A percentile compares a stretch with the other conserved stretches of the same genome.
Conservation (phyloP, 345 rosid species). For the Noccaea caerulescens region DNA sequence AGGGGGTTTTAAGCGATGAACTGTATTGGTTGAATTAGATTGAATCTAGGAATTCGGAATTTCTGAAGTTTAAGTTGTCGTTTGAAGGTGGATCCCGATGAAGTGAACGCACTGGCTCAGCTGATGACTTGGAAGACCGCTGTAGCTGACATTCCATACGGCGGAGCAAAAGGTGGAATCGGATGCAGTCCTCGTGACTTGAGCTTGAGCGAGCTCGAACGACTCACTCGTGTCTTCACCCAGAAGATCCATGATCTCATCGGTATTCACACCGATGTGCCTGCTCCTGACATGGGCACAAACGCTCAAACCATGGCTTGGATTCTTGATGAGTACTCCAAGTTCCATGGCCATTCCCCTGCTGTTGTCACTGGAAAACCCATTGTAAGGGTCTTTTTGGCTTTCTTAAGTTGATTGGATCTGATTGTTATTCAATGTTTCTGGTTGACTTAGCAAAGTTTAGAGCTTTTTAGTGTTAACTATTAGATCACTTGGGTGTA, state of each 20-base stretch:
- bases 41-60: constrained; percentile 14
- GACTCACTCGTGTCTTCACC: constrained; percentile 94
- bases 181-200: constrained; percentile 79
- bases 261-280: constrained; percentile 88
- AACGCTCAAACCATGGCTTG: constrained; percentile 98
- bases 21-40: background rate
- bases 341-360: constrained; percentile 95
- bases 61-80: background rate
- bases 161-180: constrained; percentile 97
- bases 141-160: constrained; percentile 93
- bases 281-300: constrained; percentile 98
- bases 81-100: constrained; percentile 90
- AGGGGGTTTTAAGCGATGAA: background rate
- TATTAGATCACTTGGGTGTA: constrained; percentile 37
- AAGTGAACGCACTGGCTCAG: constrained; percentile 96
- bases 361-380: constrained; percentile 97
- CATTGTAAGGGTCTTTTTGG: constrained; percentile 52
- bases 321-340: constrained; percentile 95
- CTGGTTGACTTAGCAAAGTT: constrained; percentile 22
- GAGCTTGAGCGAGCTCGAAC: constrained; percentile 74
- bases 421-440: background rate
- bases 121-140: constrained; percentile 99
- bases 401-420: constrained; percentile 7
- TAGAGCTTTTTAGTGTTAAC: background rate
- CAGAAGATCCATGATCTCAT: constrained; percentile 97